A percentile compares a stretch with the other conserved stretches of the same genome.
Conservation (phyloP, 129 eudicot species). For the Tagetes erecta region DNA sequence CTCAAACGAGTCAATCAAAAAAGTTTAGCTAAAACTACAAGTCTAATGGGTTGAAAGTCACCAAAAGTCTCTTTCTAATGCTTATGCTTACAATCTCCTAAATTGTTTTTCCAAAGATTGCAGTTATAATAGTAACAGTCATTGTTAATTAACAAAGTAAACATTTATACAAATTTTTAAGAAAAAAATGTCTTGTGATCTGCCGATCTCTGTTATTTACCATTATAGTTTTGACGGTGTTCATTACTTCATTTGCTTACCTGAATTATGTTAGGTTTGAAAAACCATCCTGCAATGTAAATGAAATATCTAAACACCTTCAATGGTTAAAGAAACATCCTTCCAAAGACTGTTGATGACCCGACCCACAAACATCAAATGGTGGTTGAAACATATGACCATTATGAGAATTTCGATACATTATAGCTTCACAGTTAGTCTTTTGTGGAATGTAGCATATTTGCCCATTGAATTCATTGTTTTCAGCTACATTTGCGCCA, state of each 20-base stretch:
- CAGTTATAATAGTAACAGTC: not conserved
- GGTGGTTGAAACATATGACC: conserved; percentile 62
- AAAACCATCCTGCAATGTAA: too few species aligned
- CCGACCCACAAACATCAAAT: conserved; percentile 25
- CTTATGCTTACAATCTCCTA: not conserved
- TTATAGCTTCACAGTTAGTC: conserved; percentile 48
- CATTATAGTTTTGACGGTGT: too few species aligned
- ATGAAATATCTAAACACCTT: conserved; percentile 47
- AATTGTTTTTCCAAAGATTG: too few species aligned
- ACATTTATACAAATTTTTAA: too few species aligned
- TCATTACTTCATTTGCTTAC: too few species aligned
- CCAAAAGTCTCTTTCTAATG: not conserved
- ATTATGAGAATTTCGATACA: conserved; percentile 89
- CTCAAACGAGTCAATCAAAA: not conserved
- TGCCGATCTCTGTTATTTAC: too few species aligned
- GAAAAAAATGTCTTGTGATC: too few species aligned
- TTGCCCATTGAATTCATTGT: conserved; percentile 60
- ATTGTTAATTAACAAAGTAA: too few species aligned
- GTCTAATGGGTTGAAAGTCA: not conserved
- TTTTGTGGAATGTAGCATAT: conserved; percentile 73
- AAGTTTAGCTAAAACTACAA: not conserved
- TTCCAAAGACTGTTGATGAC: conserved; percentile 68
- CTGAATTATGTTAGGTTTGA: too few species aligned
- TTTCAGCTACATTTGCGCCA: conserved; percentile 49
- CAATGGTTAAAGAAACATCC: conserved; percentile 72